phyloP scores from a whole-genome alignment of 2,329 filamentous ascomycete genomes.

The Aspergillus aculeatus region DNA sequence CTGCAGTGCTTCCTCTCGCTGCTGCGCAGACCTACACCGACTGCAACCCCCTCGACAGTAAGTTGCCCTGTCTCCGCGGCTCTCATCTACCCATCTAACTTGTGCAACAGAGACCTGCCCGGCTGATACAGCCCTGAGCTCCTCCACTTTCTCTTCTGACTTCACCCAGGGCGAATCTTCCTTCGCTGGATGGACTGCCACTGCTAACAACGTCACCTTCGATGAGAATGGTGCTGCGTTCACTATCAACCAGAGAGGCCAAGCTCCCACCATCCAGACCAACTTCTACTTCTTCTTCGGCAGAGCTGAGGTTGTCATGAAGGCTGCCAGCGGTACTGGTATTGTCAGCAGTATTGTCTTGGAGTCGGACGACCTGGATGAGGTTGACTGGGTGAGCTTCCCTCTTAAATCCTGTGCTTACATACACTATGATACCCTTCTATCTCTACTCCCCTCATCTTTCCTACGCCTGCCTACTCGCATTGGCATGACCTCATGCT shows the following conservation, averaged over 20 bases:
- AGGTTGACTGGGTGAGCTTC: conserved; percentile 88
- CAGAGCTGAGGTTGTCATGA: conserved; percentile 78
- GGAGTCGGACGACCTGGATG: conserved; percentile 89
- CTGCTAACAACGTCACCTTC: conserved; percentile 65
- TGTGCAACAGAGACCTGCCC: conserved; percentile 56
- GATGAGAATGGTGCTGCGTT: conserved; percentile 73
- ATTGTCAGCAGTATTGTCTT: conserved; percentile 92
- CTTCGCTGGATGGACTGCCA: conserved; percentile 63
- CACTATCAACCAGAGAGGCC: conserved; percentile 71
- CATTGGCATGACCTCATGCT: not conserved
- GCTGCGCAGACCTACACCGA: conserved; percentile 70
- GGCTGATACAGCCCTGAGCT: conserved; percentile 66
- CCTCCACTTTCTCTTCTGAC: conserved; percentile 30
- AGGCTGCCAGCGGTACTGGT: conserved; percentile 80
- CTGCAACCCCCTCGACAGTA: conserved; percentile 64
- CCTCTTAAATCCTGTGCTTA: not conserved
- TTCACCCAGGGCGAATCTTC: conserved; percentile 54
- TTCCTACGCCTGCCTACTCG: not conserved
- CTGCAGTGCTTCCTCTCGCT: conserved; percentile 31
- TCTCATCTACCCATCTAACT: conserved; percentile 9
- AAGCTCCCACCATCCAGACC: conserved; percentile 81
- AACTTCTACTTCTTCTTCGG: conserved; percentile 99
- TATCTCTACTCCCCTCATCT: not conserved
- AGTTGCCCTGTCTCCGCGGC: conserved; percentile 3
- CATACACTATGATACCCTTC: conserved; percentile 36